A percentile compares a stretch with the other conserved stretches of the same genome.
phyloP scores from a whole-genome alignment of 2,329 filamentous ascomycete species.

The Colletotrichum tamarilloi region DNA sequence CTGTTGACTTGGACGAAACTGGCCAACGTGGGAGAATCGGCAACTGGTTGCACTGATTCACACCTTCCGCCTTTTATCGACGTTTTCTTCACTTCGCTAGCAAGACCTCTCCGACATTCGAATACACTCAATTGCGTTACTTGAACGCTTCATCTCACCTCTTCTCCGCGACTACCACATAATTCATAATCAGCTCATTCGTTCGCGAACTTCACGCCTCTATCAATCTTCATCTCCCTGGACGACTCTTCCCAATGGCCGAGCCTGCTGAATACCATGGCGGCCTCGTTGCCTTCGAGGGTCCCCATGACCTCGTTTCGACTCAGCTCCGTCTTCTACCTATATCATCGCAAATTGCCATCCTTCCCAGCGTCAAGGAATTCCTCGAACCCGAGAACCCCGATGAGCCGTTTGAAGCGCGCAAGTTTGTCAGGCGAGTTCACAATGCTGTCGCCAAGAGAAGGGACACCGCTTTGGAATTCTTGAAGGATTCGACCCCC shows the following conservation, averaged over 20 bases:
- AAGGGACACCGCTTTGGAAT: constrained; percentile 59
- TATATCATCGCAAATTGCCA: constrained; percentile 66
- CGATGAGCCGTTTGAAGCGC: constrained; percentile 43
- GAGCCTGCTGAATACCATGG: constrained; percentile 49
- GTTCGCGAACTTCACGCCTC: neutral
- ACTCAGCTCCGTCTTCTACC: constrained; percentile 71
- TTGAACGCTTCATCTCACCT: neutral
- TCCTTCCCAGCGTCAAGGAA: constrained; percentile 63
- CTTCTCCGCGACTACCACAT: neutral
- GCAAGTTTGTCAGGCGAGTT: constrained; percentile 56
- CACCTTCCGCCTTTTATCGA: neutral
- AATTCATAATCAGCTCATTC: neutral
- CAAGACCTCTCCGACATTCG: neutral
- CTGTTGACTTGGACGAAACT: neutral
- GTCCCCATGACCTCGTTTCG: constrained; percentile 63
- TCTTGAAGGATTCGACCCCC: constrained; percentile 59
- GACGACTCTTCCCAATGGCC: constrained; percentile 19
- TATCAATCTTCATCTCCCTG: neutral
- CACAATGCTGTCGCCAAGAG: constrained; percentile 62
- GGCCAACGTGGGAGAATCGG: constrained; percentile 16
- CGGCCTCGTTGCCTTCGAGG: constrained; percentile 70
- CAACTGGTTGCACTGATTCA: constrained; percentile 31
- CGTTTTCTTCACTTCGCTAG: neutral
- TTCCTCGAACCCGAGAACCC: constrained; percentile 52
- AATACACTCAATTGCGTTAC: neutral